Percentiles rank a stretch among this genome's conserved stretches.
These are phyloP conservation scores for Euphorbia tirucalli DNA, from an alignment of 345 rosid genomes.

Conservation along the genomic window DNA sequence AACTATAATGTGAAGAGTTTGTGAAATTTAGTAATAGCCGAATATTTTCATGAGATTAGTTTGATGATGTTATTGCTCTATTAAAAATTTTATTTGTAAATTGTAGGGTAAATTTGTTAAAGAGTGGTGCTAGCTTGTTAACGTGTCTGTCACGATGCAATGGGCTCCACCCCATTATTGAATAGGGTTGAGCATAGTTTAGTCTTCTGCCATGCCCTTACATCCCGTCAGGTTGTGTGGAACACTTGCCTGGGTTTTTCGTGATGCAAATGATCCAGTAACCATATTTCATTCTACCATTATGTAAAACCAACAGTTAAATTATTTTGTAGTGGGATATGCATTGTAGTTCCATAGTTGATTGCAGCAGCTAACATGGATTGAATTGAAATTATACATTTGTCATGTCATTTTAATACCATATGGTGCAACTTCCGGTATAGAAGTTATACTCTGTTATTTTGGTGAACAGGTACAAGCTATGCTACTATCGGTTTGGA, in stretches of 20 bases:
- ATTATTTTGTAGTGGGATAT: background rate
- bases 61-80: background rate
- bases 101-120: too few relatives aligned
- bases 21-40: too few relatives aligned
- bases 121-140: too few relatives aligned
- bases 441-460: background rate
- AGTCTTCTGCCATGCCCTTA: too few relatives aligned
- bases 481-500: conserved; percentile 93
- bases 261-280: too few relatives aligned
- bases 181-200: too few relatives aligned
- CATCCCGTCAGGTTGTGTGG: too few relatives aligned
- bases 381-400: background rate
- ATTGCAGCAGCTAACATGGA: background rate
- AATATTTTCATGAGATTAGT: background rate
- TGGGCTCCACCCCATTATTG: too few relatives aligned
- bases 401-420: background rate
- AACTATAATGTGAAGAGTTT: too few relatives aligned
- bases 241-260: too few relatives aligned
- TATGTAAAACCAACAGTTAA: background rate
- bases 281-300: background rate
- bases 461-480: conserved; percentile 67
- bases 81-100: background rate
- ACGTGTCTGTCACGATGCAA: too few relatives aligned
- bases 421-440: background rate
- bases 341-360: background rate